Conservation (phyloP, 2,329 filamentous ascomycete species). For the Microcera coccophila region DNA sequence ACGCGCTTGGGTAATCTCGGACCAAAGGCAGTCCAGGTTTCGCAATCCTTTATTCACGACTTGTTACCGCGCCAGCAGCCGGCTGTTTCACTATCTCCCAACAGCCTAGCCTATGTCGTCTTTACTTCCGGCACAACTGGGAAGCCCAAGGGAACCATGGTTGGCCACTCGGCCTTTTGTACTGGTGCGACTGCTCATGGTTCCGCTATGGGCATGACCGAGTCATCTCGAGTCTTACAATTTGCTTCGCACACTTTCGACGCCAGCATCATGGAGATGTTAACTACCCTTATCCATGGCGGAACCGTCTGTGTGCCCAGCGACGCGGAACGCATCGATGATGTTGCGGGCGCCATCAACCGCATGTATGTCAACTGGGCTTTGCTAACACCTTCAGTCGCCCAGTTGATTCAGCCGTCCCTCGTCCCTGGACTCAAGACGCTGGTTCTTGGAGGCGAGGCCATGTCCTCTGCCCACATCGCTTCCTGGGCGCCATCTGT, state of each 20-base stretch:
- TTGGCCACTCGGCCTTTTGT: conserved; percentile 14
- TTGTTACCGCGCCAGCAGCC: neutral
- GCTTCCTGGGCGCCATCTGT: neutral
- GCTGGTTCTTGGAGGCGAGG: conserved; percentile 1
- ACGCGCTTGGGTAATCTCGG: conserved; percentile 11
- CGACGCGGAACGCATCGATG: conserved; percentile 5
- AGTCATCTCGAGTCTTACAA: neutral
- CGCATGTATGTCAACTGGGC: neutral
- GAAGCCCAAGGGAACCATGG: conserved; percentile 14
- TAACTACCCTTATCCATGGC: conserved; percentile 1
- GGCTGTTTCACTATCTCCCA: too few relatives aligned
- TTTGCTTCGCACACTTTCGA: conserved; percentile 9
- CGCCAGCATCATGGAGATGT: conserved; percentile 1
- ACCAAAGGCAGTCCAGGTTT: conserved; percentile 1
- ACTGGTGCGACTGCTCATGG: neutral
- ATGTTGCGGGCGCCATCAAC: neutral
- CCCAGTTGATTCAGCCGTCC: conserved; percentile 1
- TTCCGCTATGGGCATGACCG: neutral
- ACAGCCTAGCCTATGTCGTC: conserved; percentile 18
- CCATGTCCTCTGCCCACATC: neutral
- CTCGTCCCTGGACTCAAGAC: neutral
- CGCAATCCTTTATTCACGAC: neutral
- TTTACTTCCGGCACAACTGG: conserved; percentile 22
- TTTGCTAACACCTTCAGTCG: conserved; percentile 5
- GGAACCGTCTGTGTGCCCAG: conserved; percentile 6